Percentiles rank a stretch among this genome's conserved stretches.
These are phyloP conservation scores for Xylaria sp. DNA, from an alignment of 2,329 filamentous ascomycete genomes.

Conservation along the genomic window DNA sequence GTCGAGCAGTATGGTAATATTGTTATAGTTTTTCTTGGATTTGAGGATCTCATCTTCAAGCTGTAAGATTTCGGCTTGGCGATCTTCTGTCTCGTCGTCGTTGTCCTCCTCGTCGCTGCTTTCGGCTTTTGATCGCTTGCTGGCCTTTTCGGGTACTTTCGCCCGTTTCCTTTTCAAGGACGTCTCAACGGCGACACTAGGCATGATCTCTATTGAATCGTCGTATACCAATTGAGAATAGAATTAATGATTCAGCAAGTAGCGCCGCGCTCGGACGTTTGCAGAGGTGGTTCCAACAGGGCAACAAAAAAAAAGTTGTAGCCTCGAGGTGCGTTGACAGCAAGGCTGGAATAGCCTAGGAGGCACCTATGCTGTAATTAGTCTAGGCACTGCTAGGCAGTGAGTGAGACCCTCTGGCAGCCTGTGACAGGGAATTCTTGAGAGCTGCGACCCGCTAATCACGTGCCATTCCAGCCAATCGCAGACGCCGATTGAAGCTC, in stretches of 20 bases:
- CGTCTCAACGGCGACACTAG: constrained; percentile 44
- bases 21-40: constrained; percentile 91
- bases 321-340: constrained; percentile 40
- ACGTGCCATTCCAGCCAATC: constrained; percentile 45
- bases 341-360: constrained; percentile 41
- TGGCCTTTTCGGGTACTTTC: constrained; percentile 55
- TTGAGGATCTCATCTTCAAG: constrained; percentile 85
- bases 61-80: constrained; percentile 73
- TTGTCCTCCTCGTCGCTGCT: constrained; percentile 61
- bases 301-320: constrained; percentile 37
- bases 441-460: constrained; percentile 41
- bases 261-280: background rate
- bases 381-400: background rate
- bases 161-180: constrained; percentile 65
- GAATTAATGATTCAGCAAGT: background rate
- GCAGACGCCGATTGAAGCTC: constrained; percentile 38
- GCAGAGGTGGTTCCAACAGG: background rate
- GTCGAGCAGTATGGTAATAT: constrained; percentile 78
- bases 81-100: constrained; percentile 62
- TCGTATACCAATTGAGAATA: background rate
- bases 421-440: constrained; percentile 23
- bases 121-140: constrained; percentile 64
- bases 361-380: background rate
- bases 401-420: constrained; percentile 13
- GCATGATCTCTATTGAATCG: constrained; percentile 43